Evolutionary conservation across 2,329 filamentous ascomycete species (phyloP).

Genomic region (Hysterium pulicare): DNA sequence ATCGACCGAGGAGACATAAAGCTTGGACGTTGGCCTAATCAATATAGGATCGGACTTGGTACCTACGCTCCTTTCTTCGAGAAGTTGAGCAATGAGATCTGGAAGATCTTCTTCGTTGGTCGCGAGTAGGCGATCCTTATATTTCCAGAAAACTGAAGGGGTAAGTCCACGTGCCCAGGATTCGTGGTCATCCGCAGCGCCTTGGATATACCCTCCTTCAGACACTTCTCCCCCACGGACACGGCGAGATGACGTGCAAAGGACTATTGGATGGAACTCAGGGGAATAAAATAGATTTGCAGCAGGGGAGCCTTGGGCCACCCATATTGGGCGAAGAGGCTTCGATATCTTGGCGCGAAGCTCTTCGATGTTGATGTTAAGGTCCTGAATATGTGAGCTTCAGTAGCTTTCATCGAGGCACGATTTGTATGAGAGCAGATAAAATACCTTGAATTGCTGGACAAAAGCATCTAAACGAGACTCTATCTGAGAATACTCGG

Average conservation of each 20-base stretch:
- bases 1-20: constrained; percentile 41
- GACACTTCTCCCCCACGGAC: constrained; percentile 66
- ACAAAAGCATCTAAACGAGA: constrained; percentile 57
- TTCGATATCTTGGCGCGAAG: constrained; percentile 60
- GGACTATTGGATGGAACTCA: constrained; percentile 69
- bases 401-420: constrained; percentile 33
- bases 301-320: constrained; percentile 65
- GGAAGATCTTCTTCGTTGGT: constrained; percentile 65
- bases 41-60: constrained; percentile 29
- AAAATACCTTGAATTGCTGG: constrained; percentile 42
- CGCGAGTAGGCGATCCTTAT: constrained; percentile 58
- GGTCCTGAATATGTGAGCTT: constrained; percentile 41
- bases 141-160: constrained; percentile 73
- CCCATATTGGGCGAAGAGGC: constrained; percentile 75
- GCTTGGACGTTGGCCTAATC: constrained; percentile 39
- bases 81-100: constrained; percentile 46
- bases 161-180: constrained; percentile 85
- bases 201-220: constrained; percentile 81
- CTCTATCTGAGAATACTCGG: constrained; percentile 77
- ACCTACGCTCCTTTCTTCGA: constrained; percentile 17
- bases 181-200: constrained; percentile 91
- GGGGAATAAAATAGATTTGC: constrained; percentile 47
- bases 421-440: not conserved
- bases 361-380: constrained; percentile 58
- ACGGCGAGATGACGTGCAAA: constrained; percentile 78